Evolutionary conservation across 192 early-diverging fungal genomes (phyloP), one percentile per base, ranked within the genome.

Genomic region (Coemansia sp.): DNA sequence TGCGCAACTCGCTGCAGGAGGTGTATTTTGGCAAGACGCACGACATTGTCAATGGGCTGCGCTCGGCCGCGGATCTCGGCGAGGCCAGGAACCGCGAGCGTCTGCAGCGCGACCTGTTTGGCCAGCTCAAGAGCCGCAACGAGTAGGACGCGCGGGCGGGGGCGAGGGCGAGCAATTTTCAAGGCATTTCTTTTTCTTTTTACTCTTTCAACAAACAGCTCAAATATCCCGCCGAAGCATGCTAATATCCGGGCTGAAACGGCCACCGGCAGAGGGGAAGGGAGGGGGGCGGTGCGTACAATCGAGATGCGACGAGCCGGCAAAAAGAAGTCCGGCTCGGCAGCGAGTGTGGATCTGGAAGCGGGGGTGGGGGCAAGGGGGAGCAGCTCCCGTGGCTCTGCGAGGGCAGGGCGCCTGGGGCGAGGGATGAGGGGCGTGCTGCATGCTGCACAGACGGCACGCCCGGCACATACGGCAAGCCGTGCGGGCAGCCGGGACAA

Each of bases 11-110:
- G 29, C 72, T 99, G 60, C 89, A 94, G 69, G 91, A 94, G 65
- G 93, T 99, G 20, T 99, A 99, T 68, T 99, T 99, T 82, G 92
- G 94, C 52, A 97, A 97, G 75, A 98, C 95, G 4, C 93, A 90
- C 72, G 95, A 98, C 65, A 95, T 97, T 67, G 91, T 94, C 60
- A 97, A 96, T 67, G 93, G 95, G 60, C 75, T 99, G 65, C 83
- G 97, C 60, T 89, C 87, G 24, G 82, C 87, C 8, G 81, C 86
- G 1, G 88, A 87, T n/a, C 63, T 97, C 58, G 80, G 74, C 23
- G 93, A 94, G 70, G 83, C 83, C 32, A 85, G 75, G 72, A 89
- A 85, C 65, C 89, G 93, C 46, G 87, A 85, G 25, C 87, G 84
- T 14, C 81, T 95, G 60, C 93, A 93, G 68, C 82, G 83, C 30